These are phyloP conservation scores for Epichloe scottii DNA, from an alignment of 2,329 filamentous ascomycete genomes.

Conservation along the genomic window DNA sequence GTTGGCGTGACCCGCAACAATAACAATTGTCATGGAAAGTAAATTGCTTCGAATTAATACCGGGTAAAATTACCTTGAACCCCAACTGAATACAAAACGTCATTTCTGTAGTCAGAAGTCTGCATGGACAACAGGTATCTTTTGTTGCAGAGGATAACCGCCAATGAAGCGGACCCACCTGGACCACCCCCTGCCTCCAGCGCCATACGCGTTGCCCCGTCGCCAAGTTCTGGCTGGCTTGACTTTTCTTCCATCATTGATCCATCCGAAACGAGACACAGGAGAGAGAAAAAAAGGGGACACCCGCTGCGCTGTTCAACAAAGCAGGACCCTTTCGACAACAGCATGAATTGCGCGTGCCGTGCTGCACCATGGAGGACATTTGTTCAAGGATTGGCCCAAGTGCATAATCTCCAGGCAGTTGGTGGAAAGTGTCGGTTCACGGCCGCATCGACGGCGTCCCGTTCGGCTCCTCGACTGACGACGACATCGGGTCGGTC, in stretches of 20 bases:
- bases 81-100: too few species aligned
- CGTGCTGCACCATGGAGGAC: slow-evolving; percentile 30
- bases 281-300: background rate
- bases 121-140: too few species aligned
- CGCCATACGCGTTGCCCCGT: background rate
- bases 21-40: background rate
- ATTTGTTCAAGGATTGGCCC: slow-evolving; percentile 34
- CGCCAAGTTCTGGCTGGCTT: background rate
- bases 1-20: background rate
- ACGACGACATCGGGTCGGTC: background rate
- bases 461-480: background rate
- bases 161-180: slow-evolving; percentile 1
- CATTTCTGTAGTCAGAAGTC: too few species aligned
- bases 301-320: background rate
- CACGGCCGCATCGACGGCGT: background rate
- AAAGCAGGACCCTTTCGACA: background rate
- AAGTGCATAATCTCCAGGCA: slow-evolving; percentile 23
- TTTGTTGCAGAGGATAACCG: background rate
- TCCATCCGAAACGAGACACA: background rate
- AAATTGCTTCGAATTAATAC: background rate
- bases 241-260: background rate
- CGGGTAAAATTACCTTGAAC: background rate
- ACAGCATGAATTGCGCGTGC: slow-evolving; percentile 35
- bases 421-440: background rate
- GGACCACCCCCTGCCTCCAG: background rate